Conservation (phyloP, 2,329 filamentous ascomycete genomes). For the Xylaria multiplex region DNA sequence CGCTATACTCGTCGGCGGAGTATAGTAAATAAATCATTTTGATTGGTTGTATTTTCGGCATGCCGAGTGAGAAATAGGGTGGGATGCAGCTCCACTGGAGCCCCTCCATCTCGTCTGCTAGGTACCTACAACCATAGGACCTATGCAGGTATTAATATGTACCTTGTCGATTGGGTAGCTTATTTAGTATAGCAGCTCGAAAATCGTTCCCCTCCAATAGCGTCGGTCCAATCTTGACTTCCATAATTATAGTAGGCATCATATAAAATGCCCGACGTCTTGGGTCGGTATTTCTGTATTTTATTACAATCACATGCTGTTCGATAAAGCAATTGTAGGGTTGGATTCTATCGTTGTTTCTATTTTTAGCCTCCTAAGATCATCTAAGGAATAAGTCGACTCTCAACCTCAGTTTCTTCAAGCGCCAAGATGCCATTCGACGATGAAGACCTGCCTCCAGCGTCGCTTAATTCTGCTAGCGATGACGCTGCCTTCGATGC, state of each 20-base stretch:
- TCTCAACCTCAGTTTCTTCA: background rate
- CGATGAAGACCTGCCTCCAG: conserved; percentile 41
- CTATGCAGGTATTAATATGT: no score
- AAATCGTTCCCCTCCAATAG: no score
- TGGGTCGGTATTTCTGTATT: background rate
- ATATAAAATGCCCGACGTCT: no score
- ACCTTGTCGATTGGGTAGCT: no score
- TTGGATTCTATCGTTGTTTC: no score
- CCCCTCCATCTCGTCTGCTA: no score
- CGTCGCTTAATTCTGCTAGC: conserved; percentile 33
- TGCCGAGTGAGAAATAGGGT: no score
- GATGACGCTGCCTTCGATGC: conserved; percentile 39
- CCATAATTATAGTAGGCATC: background rate
- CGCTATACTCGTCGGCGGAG: background rate
- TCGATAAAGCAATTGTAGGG: background rate
- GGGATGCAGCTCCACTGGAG: no score
- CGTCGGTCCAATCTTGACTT: background rate
- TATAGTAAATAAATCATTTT: no score
- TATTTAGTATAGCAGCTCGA: no score
- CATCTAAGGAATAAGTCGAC: background rate
- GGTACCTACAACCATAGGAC: no score
- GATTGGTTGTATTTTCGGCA: no score
- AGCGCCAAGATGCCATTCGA: conserved; percentile 43
- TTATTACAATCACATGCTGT: background rate
- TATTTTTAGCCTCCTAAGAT: background rate